A percentile compares a stretch with the other conserved stretches of the same genome.
Evolutionary conservation across 345 rosid species (phyloP).

Genomic region (Aquilaria yunnanensis): DNA sequence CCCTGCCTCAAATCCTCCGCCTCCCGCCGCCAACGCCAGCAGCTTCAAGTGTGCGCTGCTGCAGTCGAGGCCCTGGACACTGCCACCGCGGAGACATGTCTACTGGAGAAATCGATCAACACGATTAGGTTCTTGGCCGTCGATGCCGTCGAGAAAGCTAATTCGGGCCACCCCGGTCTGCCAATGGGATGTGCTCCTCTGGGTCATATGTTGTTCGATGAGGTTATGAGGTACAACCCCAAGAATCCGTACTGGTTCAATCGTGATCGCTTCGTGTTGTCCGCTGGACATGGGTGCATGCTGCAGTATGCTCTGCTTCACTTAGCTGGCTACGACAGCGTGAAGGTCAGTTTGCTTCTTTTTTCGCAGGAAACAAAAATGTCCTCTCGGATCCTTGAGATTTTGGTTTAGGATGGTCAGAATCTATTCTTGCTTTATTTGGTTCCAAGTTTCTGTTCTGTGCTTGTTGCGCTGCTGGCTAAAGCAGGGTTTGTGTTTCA

Average conservation of each 20-base stretch:
- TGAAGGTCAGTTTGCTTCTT: conserved; percentile 31
- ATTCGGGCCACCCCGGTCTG: conserved; percentile 94
- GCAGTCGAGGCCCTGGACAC: conserved; percentile 46
- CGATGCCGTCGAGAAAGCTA: conserved; percentile 96
- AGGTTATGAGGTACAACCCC: conserved; percentile 86
- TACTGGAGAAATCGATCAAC: conserved; percentile 76
- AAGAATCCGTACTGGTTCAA: conserved; percentile 98
- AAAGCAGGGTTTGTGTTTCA: neutral
- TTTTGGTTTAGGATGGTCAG: no score
- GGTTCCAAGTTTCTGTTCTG: neutral
- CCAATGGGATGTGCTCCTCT: conserved; percentile 99
- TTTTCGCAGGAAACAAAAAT: neutral
- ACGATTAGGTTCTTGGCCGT: conserved; percentile 81
- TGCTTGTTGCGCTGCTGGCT: neutral
- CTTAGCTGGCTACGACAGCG: conserved; percentile 95
- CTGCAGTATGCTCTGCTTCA: conserved; percentile 90
- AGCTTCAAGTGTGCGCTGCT: conserved; percentile 29
- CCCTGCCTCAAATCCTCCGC: conserved; percentile 43
- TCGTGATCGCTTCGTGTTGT: conserved; percentile 90
- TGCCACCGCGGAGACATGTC: conserved; percentile 45
- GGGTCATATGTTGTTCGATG: conserved; percentile 88
- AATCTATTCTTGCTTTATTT: neutral
- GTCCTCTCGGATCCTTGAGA: neutral
- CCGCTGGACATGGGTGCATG: conserved; percentile 98
- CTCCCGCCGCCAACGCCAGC: conserved; percentile 21